Evolutionary conservation across 768 basidiomycete species (phyloP).

Genomic region (Clavulina sp.): DNA sequence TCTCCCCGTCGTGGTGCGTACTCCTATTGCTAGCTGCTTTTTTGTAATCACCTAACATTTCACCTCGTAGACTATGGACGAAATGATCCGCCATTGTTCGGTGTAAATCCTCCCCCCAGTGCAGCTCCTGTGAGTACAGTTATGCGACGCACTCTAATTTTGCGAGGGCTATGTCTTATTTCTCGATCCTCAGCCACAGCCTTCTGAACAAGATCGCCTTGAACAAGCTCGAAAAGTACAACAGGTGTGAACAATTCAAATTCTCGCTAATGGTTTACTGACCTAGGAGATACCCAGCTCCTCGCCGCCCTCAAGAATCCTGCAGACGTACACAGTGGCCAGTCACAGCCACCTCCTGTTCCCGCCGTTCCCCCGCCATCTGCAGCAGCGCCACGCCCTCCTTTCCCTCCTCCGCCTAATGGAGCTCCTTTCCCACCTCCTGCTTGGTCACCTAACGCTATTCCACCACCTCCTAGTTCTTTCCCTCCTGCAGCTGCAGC

Average conservation of each 20-base stretch:
- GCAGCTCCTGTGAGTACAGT: background rate
- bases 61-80: background rate
- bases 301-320: conserved; percentile 69
- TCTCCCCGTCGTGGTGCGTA: background rate
- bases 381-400: conserved; percentile 2
- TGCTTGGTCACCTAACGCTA: conserved; percentile 20
- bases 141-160: background rate
- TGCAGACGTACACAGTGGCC: conserved; percentile 19
- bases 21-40: background rate
- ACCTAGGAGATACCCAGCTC: conserved; percentile 22
- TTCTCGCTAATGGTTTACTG: background rate
- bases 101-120: background rate
- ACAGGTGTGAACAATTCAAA: conserved; percentile 27
- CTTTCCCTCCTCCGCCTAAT: background rate
- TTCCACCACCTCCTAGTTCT: too few relatives aligned
- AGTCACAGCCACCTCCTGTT: conserved; percentile 12
- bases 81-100: background rate
- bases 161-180: too few relatives aligned
- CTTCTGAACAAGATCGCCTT: conserved; percentile 71
- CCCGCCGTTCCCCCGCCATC: conserved; percentile 12
- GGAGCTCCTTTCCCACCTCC: conserved; percentile 12
- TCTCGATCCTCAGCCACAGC: too few relatives aligned
- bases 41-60: background rate
- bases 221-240: conserved; percentile 81
- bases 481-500: conserved; percentile 16